phyloP scores from a whole-genome alignment of 1,139 yeast species.

The Yamadazyma jaroonii region DNA sequence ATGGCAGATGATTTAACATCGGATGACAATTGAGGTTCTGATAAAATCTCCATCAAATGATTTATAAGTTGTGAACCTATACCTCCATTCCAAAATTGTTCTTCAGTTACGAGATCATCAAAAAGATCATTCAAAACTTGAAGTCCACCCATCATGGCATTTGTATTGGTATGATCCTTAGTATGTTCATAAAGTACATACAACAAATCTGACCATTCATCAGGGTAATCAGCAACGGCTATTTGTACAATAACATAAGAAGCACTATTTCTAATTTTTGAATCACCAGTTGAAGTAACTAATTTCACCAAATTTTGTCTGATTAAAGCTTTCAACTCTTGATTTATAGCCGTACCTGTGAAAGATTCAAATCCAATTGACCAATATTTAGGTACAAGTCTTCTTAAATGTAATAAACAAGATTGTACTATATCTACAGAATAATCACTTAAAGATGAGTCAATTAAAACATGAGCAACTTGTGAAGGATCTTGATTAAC shows the following conservation, averaged over 20 bases:
- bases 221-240: constrained; percentile 90
- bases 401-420: constrained; percentile 65
- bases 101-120: constrained; percentile 82
- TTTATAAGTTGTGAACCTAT: constrained; percentile 54
- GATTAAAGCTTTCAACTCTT: constrained; percentile 47
- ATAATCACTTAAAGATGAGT: constrained; percentile 18
- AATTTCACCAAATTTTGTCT: constrained; percentile 52
- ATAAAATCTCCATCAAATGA: constrained; percentile 44
- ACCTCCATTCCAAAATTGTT: constrained; percentile 78
- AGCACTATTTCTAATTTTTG: constrained; percentile 66
- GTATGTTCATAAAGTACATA: constrained; percentile 44
- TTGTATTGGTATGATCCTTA: constrained; percentile 24
- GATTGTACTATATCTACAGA: constrained; percentile 53
- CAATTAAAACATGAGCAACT: constrained; percentile 27
- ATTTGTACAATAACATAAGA: constrained; percentile 80
- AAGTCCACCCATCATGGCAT: constrained; percentile 59
- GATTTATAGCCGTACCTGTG: constrained; percentile 61
- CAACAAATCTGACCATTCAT: constrained; percentile 86
- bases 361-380: constrained; percentile 80
- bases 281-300: constrained; percentile 47
- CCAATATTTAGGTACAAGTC: constrained; percentile 77
- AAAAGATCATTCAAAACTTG: constrained; percentile 73
- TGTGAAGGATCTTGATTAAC: constrained; percentile 30
- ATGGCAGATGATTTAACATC: constrained; percentile 49
- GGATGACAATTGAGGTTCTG: constrained; percentile 20